Evolutionary conservation across 805 yeast species (phyloP).

Genomic region (Candida vaughaniae): DNA sequence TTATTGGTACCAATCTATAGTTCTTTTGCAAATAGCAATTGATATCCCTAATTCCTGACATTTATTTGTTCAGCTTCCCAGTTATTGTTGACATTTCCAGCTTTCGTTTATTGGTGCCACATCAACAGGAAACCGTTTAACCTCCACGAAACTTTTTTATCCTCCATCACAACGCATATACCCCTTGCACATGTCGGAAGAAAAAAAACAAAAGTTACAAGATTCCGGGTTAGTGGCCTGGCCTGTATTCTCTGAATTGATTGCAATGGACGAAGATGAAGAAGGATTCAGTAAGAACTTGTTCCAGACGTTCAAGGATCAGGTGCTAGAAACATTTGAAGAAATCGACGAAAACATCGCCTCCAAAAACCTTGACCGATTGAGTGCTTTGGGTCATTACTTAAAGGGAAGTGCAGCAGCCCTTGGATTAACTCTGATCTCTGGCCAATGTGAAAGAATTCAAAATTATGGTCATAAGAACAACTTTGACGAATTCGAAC

Average conservation of each 20-base stretch:
- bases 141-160: neutral
- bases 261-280: conserved; percentile 95
- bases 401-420: conserved; percentile 96
- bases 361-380: conserved; percentile 48
- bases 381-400: conserved; percentile 85
- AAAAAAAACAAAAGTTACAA: conserved; percentile 30
- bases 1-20: no score
- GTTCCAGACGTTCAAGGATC: conserved; percentile 83
- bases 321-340: conserved; percentile 75
- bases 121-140: no score
- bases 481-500: conserved; percentile 37
- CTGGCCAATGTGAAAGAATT: conserved; percentile 86
- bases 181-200: conserved; percentile 16
- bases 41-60: no score
- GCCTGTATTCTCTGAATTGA: conserved; percentile 82
- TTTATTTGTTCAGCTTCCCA: no score
- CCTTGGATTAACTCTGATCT: conserved; percentile 78
- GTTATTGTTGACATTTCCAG: no score
- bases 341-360: conserved; percentile 63
- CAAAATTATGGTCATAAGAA: conserved; percentile 78
- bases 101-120: no score
- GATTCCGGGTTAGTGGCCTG: conserved; percentile 76
- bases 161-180: neutral
- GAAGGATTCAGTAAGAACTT: conserved; percentile 82
- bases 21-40: no score